Base-by-base conservation (phyloP, 1,139 yeast species). In the Nakaseomyces delphensis region DNA sequence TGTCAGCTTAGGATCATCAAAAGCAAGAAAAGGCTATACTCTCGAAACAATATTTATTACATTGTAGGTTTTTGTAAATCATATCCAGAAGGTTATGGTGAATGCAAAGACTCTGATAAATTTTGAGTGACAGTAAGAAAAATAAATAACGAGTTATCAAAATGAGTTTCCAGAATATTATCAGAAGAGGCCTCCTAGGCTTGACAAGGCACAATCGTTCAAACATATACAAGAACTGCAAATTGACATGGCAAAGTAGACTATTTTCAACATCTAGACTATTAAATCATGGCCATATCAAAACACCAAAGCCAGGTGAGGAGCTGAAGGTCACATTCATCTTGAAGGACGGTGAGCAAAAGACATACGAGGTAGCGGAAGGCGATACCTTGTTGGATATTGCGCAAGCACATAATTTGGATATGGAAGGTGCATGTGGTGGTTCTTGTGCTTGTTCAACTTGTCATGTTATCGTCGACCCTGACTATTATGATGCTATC, bases 371-470 rank as follows among this genome's bases (percentile, higher is more conserved):
- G 57, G 97, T 83, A 1, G 83, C 93, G 2, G 96, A 83, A 52
- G 98, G 97, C 8, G 98, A 91, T 59, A 80, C 89, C 39, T 59
- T 91, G 38, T 68, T 91, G 60, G 98, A 91, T 62, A 87, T 91
- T 45, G 98, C 97, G 5, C 98, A 91, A 66, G 95, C 94, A 3
- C 68, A 89, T 59, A 83, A 87, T 55, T 66, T 91, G 48, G 98
- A 91, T 55, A 87, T 91, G 89, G 98, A 91, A 62, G 95, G 98
- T 38, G 98, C 98, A 0, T 91, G 98, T 66, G 98, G 98, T 29
- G 98, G 98, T 2, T 86, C 96, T 2, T 91, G 98, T 69, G 98
- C 98, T 1, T 91, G 98, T 61, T 87, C 96, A 3, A 91, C 98
- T 0, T 91, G 98, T 62, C 98, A 91, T 66, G 81, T 91, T 45